Evolutionary conservation across 169 alveolate genomes (phyloP).

Genomic region (Cryptosporidium xiaoi): DNA sequence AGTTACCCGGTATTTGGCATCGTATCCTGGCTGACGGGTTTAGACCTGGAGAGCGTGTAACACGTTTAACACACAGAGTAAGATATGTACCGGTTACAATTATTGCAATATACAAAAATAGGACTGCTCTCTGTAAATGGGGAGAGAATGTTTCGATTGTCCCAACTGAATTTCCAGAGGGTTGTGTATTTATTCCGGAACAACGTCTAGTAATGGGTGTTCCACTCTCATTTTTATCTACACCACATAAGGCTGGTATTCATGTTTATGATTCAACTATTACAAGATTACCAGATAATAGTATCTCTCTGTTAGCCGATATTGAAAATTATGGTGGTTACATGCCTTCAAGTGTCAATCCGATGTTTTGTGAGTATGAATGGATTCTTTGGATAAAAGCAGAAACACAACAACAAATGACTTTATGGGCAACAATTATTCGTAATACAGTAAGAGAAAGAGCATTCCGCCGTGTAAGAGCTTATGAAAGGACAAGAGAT

Average conservation of each 20-base stretch:
- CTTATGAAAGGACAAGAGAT: conserved; percentile 68
- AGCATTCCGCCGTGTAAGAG: conserved; percentile 72
- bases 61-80: conserved; percentile 62
- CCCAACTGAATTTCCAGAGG: conserved; percentile 74
- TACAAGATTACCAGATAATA: conserved; percentile 67
- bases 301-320: conserved; percentile 38
- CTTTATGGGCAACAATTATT: conserved; percentile 74
- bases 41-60: conserved; percentile 74
- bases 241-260: conserved; percentile 73
- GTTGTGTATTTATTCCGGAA: conserved; percentile 73
- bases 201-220: conserved; percentile 73
- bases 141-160: conserved; percentile 48
- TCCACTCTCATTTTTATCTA: conserved; percentile 71
- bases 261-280: conserved; percentile 67
- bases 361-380: conserved; percentile 69
- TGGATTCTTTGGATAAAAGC: conserved; percentile 72
- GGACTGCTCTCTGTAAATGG: conserved; percentile 74
- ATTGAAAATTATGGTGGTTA: conserved; percentile 66
- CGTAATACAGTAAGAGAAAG: conserved; percentile 67
- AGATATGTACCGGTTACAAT: conserved; percentile 73
- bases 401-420: conserved; percentile 73
- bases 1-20: conserved; percentile 75
- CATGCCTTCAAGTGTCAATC: conserved; percentile 55
- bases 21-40: conserved; percentile 73
- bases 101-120: conserved; percentile 60